A percentile compares a stretch with the other conserved stretches of the same genome.
Conservation (phyloP, 805 yeast genomes). For the Debaryomyces hansenii region DNA sequence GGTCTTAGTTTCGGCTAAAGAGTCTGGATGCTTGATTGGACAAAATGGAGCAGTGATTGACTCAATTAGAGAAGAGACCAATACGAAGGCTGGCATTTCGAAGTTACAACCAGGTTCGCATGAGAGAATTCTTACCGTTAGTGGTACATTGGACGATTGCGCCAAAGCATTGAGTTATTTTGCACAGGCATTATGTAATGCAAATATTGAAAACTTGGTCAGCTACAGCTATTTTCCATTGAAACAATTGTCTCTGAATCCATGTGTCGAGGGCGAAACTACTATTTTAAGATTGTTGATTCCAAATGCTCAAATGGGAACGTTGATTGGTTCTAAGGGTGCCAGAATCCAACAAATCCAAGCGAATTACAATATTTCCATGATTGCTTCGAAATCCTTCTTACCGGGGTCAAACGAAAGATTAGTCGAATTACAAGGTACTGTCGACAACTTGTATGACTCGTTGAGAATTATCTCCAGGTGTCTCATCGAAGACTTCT, state of each 20-base stretch:
- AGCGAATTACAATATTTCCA: slow-evolving; percentile 64
- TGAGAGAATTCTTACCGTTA: slow-evolving; percentile 78
- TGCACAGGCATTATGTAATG: slow-evolving; percentile 60
- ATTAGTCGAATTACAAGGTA: slow-evolving; percentile 83
- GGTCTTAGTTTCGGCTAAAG: slow-evolving; percentile 76
- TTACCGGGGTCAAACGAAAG: slow-evolving; percentile 82
- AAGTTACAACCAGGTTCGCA: slow-evolving; percentile 76
- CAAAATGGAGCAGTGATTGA: slow-evolving; percentile 80
- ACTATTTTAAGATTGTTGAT: slow-evolving; percentile 66
- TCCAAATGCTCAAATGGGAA: slow-evolving; percentile 85
- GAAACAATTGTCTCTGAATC: slow-evolving; percentile 55
- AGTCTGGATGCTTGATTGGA: slow-evolving; percentile 89
- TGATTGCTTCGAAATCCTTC: slow-evolving; percentile 85
- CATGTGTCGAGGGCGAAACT: slow-evolving; percentile 51
- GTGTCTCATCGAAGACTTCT: slow-evolving; percentile 74
- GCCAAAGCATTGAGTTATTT: slow-evolving; percentile 70
- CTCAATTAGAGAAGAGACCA: slow-evolving; percentile 68
- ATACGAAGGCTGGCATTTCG: slow-evolving; percentile 84
- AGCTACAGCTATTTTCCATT: slow-evolving; percentile 57
- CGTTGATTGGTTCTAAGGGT: slow-evolving; percentile 85
- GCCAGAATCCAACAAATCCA: slow-evolving; percentile 76
- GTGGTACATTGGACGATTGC: slow-evolving; percentile 69
- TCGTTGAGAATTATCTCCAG: slow-evolving; percentile 61
- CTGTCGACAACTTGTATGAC: slow-evolving; percentile 58
- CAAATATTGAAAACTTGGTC: slow-evolving; percentile 28